Evolutionary conservation across 1,284 basidiomycete genomes (phyloP).

Genomic region (Leccinum solheimii): DNA sequence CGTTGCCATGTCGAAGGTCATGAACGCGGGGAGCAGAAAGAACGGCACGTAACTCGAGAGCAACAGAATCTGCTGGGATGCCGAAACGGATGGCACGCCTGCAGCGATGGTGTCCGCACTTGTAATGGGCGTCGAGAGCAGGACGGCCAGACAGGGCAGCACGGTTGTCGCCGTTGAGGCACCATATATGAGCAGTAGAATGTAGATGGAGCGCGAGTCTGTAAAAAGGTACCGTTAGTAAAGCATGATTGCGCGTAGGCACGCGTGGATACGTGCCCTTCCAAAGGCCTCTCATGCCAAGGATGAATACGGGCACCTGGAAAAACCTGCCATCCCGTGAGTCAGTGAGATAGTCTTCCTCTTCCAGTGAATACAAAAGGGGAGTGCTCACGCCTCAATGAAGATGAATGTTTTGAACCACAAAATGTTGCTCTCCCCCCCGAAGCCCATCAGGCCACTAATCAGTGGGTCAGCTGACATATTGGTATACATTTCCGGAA

Average conservation of each 20-base stretch:
- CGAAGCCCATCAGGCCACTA: constrained; percentile 49
- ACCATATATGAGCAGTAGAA: constrained; percentile 68
- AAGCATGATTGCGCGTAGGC: neutral
- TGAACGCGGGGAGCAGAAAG: constrained; percentile 67
- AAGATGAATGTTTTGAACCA: constrained; percentile 71
- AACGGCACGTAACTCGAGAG: constrained; percentile 76
- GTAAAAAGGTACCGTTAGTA: constrained; percentile 3
- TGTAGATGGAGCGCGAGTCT: constrained; percentile 51
- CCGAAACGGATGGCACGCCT: constrained; percentile 41
- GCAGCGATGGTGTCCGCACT: constrained; percentile 35
- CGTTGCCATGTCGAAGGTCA: constrained; percentile 70
- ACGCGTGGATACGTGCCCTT: constrained; percentile 43
- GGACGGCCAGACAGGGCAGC: constrained; percentile 63
- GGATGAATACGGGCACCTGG: constrained; percentile 74
- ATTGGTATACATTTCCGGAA: constrained; percentile 49
- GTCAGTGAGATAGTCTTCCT: constrained; percentile 17
- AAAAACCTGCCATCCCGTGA: constrained; percentile 50
- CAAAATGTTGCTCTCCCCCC: constrained; percentile 41
- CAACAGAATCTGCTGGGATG: constrained; percentile 51
- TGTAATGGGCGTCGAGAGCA: constrained; percentile 50
- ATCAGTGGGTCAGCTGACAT: constrained; percentile 66
- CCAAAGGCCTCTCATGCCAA: constrained; percentile 68
- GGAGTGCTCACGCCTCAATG: constrained; percentile 52
- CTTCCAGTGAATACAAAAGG: constrained; percentile 9
- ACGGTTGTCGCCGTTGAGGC: constrained; percentile 79